Percentiles rank a stretch among this genome's conserved stretches.
Conservation (phyloP, 176 grass and related monocot genomes). For the Musa acuminata region DNA sequence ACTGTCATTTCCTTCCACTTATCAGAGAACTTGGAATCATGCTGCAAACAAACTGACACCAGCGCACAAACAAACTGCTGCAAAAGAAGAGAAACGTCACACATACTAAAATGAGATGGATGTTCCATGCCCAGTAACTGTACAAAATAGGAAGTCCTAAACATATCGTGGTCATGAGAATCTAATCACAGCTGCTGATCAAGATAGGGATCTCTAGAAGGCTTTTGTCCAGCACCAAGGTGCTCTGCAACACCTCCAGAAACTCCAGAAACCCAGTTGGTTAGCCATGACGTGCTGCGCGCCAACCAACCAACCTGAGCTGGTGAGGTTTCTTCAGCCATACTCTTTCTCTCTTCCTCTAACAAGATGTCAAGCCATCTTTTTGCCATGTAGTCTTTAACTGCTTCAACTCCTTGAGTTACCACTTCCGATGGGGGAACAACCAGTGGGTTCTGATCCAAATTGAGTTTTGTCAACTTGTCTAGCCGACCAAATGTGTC, state of each 20-base stretch:
- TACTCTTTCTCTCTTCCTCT: slow-evolving; percentile 16
- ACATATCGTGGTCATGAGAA: neutral
- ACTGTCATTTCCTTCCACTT: too few species aligned
- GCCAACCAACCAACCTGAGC: slow-evolving; percentile 9
- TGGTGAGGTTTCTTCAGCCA: slow-evolving; percentile 2
- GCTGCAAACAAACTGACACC: too few species aligned
- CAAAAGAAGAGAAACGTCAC: too few species aligned
- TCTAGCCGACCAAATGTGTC: slow-evolving; percentile 79
- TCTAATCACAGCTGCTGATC: slow-evolving; percentile 1
- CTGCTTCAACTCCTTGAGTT: slow-evolving; percentile 61
- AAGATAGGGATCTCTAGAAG: slow-evolving; percentile 5
- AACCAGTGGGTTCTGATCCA: slow-evolving; percentile 64
- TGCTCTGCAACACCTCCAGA: neutral
- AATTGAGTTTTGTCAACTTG: slow-evolving; percentile 59
- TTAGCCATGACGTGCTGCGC: slow-evolving; percentile 5
- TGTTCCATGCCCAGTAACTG: neutral
- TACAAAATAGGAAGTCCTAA: neutral
- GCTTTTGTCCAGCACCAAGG: neutral
- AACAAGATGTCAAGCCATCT: slow-evolving; percentile 1
- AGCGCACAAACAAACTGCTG: too few species aligned
- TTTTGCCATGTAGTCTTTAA: slow-evolving; percentile 30
- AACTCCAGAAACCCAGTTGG: slow-evolving; percentile 7
- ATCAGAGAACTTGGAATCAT: too few species aligned
- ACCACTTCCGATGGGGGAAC: slow-evolving; percentile 68
- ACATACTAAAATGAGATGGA: too few species aligned